These are phyloP conservation scores for Saccharomycopsis selenospora DNA, from an alignment of 805 yeast species.

Conservation along the genomic window DNA sequence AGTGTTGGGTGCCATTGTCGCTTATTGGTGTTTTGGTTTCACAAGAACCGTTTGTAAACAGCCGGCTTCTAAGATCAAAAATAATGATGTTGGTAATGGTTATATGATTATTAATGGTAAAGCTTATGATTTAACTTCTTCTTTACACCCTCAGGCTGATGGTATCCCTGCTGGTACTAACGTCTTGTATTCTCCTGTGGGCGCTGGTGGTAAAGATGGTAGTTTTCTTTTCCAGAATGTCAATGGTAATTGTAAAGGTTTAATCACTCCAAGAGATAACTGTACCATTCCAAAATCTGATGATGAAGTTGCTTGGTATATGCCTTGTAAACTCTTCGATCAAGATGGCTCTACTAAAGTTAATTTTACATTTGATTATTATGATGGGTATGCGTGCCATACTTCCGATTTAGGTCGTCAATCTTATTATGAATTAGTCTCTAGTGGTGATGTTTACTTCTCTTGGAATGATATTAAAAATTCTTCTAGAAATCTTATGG, in stretches of 20 bases:
- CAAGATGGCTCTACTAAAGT: slow-evolving; percentile 69
- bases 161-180: slow-evolving; percentile 69
- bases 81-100: slow-evolving; percentile 51
- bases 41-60: slow-evolving; percentile 70
- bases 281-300: slow-evolving; percentile 64
- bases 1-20: slow-evolving; percentile 68
- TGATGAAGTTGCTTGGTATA: slow-evolving; percentile 82
- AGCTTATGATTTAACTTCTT: slow-evolving; percentile 61
- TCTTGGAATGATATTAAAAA: slow-evolving; percentile 83
- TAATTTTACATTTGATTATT: slow-evolving; percentile 54
- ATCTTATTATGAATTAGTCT: slow-evolving; percentile 52
- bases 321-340: slow-evolving; percentile 74
- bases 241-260: slow-evolving; percentile 78
- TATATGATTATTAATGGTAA: slow-evolving; percentile 75
- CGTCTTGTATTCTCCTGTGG: slow-evolving; percentile 73
- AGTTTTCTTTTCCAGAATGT: slow-evolving; percentile 84
- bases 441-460: slow-evolving; percentile 71
- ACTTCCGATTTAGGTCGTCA: slow-evolving; percentile 63
- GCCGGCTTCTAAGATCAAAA: slow-evolving; percentile 42
- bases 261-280: slow-evolving; percentile 62
- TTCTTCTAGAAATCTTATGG: slow-evolving; percentile 68
- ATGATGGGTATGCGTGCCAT: slow-evolving; percentile 89
- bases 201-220: slow-evolving; percentile 85
- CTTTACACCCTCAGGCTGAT: slow-evolving; percentile 73
- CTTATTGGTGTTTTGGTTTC: slow-evolving; percentile 85